Conservation (phyloP, 345 rosid species). For the Euclidium syriacum region DNA sequence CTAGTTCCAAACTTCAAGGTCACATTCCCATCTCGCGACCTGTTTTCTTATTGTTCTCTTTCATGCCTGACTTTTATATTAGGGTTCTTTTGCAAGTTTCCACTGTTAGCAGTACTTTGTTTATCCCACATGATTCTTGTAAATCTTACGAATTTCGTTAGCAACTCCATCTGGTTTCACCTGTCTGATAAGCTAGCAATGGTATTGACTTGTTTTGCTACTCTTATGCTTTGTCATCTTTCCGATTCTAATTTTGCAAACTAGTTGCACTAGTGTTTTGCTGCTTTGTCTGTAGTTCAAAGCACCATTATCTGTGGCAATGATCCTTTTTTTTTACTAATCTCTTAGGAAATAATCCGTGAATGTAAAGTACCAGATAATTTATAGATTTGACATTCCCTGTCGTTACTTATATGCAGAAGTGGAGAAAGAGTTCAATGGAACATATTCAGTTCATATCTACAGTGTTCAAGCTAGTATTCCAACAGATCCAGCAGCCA, state of each 20-base stretch:
- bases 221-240: background rate
- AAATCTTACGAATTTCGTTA: background rate
- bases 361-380: background rate
- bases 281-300: background rate
- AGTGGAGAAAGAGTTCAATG: slow-evolving; percentile 66
- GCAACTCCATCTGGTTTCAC: background rate
- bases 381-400: background rate
- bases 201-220: background rate
- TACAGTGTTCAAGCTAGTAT: slow-evolving; percentile 82
- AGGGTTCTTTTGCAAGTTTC: background rate
- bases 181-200: background rate
- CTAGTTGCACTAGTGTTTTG: background rate
- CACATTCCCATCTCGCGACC: background rate
- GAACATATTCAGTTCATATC: slow-evolving; percentile 58
- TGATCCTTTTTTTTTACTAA: background rate
- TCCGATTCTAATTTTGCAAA: background rate
- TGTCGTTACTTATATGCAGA: slow-evolving; percentile 43
- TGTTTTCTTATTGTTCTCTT: background rate
- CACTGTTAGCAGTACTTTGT: background rate
- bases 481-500: slow-evolving; percentile 74
- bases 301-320: too few species aligned
- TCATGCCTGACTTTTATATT: background rate
- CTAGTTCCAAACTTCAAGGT: slow-evolving; percentile 74
- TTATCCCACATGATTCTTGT: background rate
- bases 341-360: background rate